These are phyloP conservation scores for Arabidopsis thaliana DNA, from an alignment of 345 rosid genomes.

Conservation along the genomic window DNA sequence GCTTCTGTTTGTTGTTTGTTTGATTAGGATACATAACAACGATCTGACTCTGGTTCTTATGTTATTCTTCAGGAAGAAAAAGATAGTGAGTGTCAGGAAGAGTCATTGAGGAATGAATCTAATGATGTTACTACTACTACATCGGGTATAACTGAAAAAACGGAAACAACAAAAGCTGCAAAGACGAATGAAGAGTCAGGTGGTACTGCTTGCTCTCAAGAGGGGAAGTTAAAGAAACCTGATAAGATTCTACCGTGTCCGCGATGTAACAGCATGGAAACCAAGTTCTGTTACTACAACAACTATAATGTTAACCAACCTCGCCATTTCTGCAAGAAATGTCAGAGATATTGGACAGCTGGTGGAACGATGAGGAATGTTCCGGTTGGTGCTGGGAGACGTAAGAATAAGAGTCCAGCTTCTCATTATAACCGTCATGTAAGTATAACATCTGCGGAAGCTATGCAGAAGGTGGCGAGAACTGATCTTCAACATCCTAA, in stretches of 20 bases:
- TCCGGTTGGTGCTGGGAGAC: slow-evolving; percentile 93
- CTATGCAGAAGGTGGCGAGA: slow-evolving; percentile 53
- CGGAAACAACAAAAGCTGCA: slow-evolving; percentile 24
- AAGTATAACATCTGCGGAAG: slow-evolving; percentile 58
- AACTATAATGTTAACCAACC: slow-evolving; percentile 96
- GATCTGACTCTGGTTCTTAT: not conserved
- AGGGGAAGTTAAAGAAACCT: slow-evolving; percentile 71
- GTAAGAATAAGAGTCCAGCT: slow-evolving; percentile 84
- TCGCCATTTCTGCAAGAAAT: slow-evolving; percentile 89
- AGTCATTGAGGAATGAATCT: slow-evolving; percentile 40
- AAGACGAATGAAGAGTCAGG: slow-evolving; percentile 54
- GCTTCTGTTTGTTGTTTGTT: slow-evolving; percentile 4
- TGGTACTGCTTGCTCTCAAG: slow-evolving; percentile 50
- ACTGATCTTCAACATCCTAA: slow-evolving; percentile 67
- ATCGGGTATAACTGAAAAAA: slow-evolving; percentile 41
- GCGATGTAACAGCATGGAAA: slow-evolving; percentile 92
- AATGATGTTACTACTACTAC: slow-evolving; percentile 22
- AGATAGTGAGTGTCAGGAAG: slow-evolving; percentile 46
- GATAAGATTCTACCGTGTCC: slow-evolving; percentile 91
- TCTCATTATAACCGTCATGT: slow-evolving; percentile 71
- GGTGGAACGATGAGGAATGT: slow-evolving; percentile 98
- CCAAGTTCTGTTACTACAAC: slow-evolving; percentile 95
- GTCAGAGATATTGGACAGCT: slow-evolving; percentile 98
- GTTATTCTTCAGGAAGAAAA: slow-evolving; percentile 38
- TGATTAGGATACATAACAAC: not conserved